A percentile compares a stretch with the other conserved stretches of the same genome.
These are phyloP conservation scores for Sarcomyxa edulis DNA, from an alignment of 768 basidiomycete species.

Conservation along the genomic window DNA sequence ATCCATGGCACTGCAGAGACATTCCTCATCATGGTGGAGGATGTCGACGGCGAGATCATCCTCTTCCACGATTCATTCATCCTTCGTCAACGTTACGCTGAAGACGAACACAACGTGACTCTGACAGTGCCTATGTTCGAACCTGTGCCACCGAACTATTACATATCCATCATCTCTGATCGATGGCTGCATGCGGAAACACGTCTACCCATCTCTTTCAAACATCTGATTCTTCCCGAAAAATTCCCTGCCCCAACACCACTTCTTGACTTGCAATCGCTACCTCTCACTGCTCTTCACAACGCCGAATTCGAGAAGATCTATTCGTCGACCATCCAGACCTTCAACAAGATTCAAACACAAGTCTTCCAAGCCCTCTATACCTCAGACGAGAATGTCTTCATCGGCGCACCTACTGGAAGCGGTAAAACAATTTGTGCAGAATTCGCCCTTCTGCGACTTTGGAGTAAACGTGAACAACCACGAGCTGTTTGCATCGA, in stretches of 20 bases:
- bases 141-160: slow-evolving; percentile 97
- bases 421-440: slow-evolving; percentile 97
- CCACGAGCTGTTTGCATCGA: slow-evolving; percentile 90
- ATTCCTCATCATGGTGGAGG: slow-evolving; percentile 92
- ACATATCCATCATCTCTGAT: slow-evolving; percentile 91
- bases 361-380: slow-evolving; percentile 99
- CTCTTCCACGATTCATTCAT: slow-evolving; percentile 94
- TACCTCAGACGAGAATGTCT: slow-evolving; percentile 93
- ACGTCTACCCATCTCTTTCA: slow-evolving; percentile 92
- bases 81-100: slow-evolving; percentile 86
- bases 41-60: slow-evolving; percentile 95
- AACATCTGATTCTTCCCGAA: slow-evolving; percentile 94
- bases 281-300: slow-evolving; percentile 87
- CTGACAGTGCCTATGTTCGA: slow-evolving; percentile 96
- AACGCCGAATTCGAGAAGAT: slow-evolving; percentile 90
- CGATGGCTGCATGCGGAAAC: slow-evolving; percentile 96
- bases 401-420: slow-evolving; percentile 94
- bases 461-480: slow-evolving; percentile 87
- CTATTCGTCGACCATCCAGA: slow-evolving; percentile 73
- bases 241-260: slow-evolving; percentile 93
- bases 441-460: slow-evolving; percentile 89
- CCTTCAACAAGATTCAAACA: slow-evolving; percentile 98
- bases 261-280: slow-evolving; percentile 86
- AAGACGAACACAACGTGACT: slow-evolving; percentile 91
- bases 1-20: slow-evolving; percentile 85